A percentile compares a stretch with the other conserved stretches of the same genome.
phyloP scores from a whole-genome alignment of 768 basidiomycete species.

The Amanita subjunquillea region DNA sequence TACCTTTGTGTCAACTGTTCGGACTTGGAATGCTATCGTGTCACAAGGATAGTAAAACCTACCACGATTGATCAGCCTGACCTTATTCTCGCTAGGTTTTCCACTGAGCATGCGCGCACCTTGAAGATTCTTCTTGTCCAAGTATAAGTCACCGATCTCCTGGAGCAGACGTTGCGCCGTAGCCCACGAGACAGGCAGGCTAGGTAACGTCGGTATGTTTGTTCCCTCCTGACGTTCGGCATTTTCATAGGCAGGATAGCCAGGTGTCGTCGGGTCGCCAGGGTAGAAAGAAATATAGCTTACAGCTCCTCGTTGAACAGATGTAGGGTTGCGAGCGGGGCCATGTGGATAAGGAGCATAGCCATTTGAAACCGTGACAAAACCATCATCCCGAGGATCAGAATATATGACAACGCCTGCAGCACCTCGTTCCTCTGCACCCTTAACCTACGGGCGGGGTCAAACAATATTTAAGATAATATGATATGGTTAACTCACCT shows the following conservation, averaged over 20 bases:
- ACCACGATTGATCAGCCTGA: constrained; percentile 52
- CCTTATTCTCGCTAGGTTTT: constrained; percentile 31
- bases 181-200: constrained; percentile 82
- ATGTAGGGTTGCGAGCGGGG: constrained; percentile 77
- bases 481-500: constrained; percentile 31
- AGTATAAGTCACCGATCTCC: constrained; percentile 34
- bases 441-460: constrained; percentile 44
- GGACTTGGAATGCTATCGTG: not conserved
- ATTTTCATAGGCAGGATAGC: constrained; percentile 78
- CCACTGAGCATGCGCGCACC: constrained; percentile 34
- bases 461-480: not conserved
- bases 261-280: constrained; percentile 82
- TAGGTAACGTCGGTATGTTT: constrained; percentile 70
- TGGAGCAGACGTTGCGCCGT: constrained; percentile 67
- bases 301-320: constrained; percentile 81
- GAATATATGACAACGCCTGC: constrained; percentile 73
- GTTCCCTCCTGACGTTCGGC: constrained; percentile 48
- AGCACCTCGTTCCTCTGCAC: constrained; percentile 78
- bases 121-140: constrained; percentile 9
- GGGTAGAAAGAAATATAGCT: constrained; percentile 59
- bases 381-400: constrained; percentile 81
- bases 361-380: constrained; percentile 65
- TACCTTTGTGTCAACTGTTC: constrained; percentile 60
- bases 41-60: constrained; percentile 1
- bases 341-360: constrained; percentile 74